phyloP scores from a whole-genome alignment of 441 rosid genomes.

The Erysimum pusillum region DNA sequence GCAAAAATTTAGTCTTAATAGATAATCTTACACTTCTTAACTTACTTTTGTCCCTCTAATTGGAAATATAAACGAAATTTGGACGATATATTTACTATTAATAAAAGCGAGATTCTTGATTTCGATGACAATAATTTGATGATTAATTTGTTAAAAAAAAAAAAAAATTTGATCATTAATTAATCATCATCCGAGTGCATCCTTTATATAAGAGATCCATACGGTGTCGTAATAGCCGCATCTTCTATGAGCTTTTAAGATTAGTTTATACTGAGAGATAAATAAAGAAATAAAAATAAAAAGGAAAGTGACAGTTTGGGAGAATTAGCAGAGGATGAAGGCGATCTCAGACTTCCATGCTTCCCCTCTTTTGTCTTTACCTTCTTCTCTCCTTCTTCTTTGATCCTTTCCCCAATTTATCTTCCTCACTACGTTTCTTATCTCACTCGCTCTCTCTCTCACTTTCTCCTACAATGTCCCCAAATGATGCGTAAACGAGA shows the following conservation, averaged over 20 bases:
- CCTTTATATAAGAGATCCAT: neutral
- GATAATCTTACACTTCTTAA: too few relatives aligned
- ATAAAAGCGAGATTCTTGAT: neutral
- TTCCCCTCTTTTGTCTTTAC: conserved; percentile 34
- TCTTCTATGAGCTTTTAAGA: neutral
- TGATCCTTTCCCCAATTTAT: neutral
- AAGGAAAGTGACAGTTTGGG: conserved; percentile 38
- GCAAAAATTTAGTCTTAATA: too few relatives aligned
- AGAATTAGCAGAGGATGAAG: conserved; percentile 30
- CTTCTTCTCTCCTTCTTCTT: conserved; percentile 15
- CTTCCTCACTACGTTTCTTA: conserved; percentile 14
- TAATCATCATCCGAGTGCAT: neutral
- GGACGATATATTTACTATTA: too few relatives aligned
- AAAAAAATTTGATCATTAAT: conserved; percentile 1
- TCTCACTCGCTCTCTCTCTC: conserved; percentile 23
- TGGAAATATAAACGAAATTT: too few relatives aligned
- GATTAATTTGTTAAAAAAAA: too few relatives aligned
- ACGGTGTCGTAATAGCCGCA: conserved; percentile 4
- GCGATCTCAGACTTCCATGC: conserved; percentile 44
- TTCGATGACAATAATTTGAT: neutral
- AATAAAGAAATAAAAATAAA: neutral
- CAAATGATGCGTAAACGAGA: neutral
- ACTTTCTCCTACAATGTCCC: conserved; percentile 14
- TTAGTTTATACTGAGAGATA: neutral
- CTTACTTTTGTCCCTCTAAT: too few relatives aligned